Conservation (phyloP, 2,329 filamentous ascomycete genomes). For the Aquanectria penicillioides region DNA sequence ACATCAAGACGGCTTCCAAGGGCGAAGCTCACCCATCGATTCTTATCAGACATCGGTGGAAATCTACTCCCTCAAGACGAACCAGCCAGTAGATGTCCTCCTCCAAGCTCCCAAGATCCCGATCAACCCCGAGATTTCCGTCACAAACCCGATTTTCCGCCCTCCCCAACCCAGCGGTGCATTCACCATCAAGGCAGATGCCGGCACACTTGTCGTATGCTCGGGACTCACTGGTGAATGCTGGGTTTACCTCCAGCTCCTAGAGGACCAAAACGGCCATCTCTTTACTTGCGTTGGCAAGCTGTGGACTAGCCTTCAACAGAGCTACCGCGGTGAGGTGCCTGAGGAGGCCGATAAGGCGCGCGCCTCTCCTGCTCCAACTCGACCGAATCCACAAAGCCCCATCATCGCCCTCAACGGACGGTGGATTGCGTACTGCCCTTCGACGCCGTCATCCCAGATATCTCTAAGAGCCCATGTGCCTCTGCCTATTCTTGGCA, state of each 20-base stretch:
- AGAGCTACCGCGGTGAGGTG: constrained; percentile 60
- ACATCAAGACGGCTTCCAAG: constrained; percentile 50
- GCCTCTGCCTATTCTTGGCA: constrained; percentile 63
- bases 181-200: constrained; percentile 77
- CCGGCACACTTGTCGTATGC: constrained; percentile 76
- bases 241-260: constrained; percentile 74
- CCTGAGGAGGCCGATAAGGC: constrained; percentile 57
- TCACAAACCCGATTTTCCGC: constrained; percentile 71
- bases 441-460: constrained; percentile 75
- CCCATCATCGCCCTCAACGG: constrained; percentile 76
- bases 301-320: constrained; percentile 88
- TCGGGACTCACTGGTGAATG: constrained; percentile 89
- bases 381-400: constrained; percentile 60
- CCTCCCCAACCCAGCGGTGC: constrained; percentile 77
- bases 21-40: constrained; percentile 56
- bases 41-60: constrained; percentile 90
- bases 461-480: constrained; percentile 75
- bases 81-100: constrained; percentile 75
- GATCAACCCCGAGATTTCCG: constrained; percentile 63
- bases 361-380: constrained; percentile 48
- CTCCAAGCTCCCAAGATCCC: constrained; percentile 74
- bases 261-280: constrained; percentile 53
- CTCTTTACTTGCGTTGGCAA: constrained; percentile 81
- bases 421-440: constrained; percentile 82
- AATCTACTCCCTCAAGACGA: constrained; percentile 85